A percentile compares a stretch with the other conserved stretches of the same genome.
Conservation (phyloP, 1,284 basidiomycete genomes). For the Moniliophthora roreri region DNA sequence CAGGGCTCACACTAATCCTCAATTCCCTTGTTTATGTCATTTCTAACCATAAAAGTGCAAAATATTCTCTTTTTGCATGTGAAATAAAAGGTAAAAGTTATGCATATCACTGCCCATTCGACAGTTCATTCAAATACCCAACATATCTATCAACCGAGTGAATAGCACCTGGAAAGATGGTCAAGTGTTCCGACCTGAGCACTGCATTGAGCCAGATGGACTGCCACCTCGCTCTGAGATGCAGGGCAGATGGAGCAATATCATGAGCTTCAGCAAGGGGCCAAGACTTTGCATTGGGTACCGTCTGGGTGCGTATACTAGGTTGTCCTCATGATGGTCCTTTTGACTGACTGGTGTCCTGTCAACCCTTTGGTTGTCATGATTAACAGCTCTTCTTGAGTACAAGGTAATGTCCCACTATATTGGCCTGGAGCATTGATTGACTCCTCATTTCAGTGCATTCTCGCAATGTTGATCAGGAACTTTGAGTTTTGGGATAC, state of each 20-base stretch:
- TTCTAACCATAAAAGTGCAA: too few relatives aligned
- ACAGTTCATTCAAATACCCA: conserved; percentile 17
- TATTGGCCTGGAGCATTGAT: too few relatives aligned
- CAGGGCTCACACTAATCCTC: too few relatives aligned
- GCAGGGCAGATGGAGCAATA: conserved; percentile 23
- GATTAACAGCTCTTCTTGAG: too few relatives aligned
- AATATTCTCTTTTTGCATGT: too few relatives aligned
- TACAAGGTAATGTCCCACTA: too few relatives aligned
- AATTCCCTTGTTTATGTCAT: too few relatives aligned
- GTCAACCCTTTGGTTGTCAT: background rate
- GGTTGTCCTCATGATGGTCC: background rate
- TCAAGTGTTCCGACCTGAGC: conserved; percentile 31
- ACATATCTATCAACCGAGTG: conserved; percentile 9
- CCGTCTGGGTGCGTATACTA: conserved; percentile 15
- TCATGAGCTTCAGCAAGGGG: conserved; percentile 35
- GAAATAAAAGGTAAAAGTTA: too few relatives aligned
- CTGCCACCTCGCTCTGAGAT: conserved; percentile 23
- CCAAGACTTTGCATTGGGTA: conserved; percentile 34
- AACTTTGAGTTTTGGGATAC: conserved; percentile 13
- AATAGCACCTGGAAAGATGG: conserved; percentile 28
- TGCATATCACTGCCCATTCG: background rate
- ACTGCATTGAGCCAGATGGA: conserved; percentile 22
- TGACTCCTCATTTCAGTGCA: conserved; percentile 7
- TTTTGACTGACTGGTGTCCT: background rate
- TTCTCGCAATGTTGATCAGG: background rate